Conservation (phyloP, 768 basidiomycete species). For the Dacryopinax spathularia region DNA sequence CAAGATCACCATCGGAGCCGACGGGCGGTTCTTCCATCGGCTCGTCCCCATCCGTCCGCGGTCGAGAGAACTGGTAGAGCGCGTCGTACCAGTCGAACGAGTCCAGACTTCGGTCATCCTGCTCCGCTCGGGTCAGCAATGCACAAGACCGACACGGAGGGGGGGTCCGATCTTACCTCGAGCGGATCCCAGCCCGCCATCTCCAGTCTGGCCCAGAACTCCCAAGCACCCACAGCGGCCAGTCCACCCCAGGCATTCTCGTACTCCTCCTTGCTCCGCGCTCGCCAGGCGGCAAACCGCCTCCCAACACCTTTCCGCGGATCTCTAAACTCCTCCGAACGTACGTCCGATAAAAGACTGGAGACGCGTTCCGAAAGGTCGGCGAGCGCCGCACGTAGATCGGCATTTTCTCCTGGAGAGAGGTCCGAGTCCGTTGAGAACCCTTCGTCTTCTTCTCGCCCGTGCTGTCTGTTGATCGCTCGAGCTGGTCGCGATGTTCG, state of each 20-base stretch:
- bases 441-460: slow-evolving; percentile 44
- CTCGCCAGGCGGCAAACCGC: slow-evolving; percentile 59
- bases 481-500: slow-evolving; percentile 31
- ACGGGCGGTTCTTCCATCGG: slow-evolving; percentile 41
- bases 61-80: slow-evolving; percentile 63
- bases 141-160: not conserved
- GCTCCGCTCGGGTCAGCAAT: not conserved
- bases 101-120: slow-evolving; percentile 49
- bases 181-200: slow-evolving; percentile 78
- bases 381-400: slow-evolving; percentile 50
- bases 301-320: slow-evolving; percentile 55
- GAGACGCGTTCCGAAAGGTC: slow-evolving; percentile 38
- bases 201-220: slow-evolving; percentile 86
- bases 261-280: slow-evolving; percentile 66
- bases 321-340: slow-evolving; percentile 69
- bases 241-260: slow-evolving; percentile 79
- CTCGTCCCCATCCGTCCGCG: slow-evolving; percentile 19
- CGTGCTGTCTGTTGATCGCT: slow-evolving; percentile 19
- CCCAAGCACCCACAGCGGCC: slow-evolving; percentile 79
- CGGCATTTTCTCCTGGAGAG: slow-evolving; percentile 46
- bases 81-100: slow-evolving; percentile 72
- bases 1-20: slow-evolving; percentile 74
- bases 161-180: slow-evolving; percentile 34
- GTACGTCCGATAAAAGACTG: slow-evolving; percentile 63
- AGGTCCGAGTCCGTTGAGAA: slow-evolving; percentile 77